Conservation (phyloP, 192 early-diverging fungal species). For the Gigaspora rosea region DNA sequence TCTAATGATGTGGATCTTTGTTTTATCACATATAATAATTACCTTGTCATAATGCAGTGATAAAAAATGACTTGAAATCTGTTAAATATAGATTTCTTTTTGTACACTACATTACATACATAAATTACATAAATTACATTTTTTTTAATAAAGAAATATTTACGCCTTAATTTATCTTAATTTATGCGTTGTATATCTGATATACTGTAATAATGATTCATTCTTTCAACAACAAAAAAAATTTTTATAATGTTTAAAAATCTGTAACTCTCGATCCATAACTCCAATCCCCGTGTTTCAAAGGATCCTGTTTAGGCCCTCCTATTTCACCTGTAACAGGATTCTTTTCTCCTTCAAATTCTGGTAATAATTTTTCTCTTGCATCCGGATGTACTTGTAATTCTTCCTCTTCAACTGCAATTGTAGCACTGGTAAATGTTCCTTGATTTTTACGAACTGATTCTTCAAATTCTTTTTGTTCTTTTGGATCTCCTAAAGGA, state of each 20-base stretch:
- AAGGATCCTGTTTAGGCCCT: conserved; percentile 82
- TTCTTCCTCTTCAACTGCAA: conserved; percentile 32
- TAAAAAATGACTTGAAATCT: too few species aligned
- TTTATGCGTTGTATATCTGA: too few species aligned
- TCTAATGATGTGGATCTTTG: too few species aligned
- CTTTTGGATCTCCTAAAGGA: conserved; percentile 64
- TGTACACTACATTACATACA: too few species aligned
- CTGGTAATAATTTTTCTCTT: conserved; percentile 43
- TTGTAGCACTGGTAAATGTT: conserved; percentile 23
- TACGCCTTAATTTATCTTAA: too few species aligned
- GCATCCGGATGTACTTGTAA: conserved; percentile 52
- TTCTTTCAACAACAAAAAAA: too few species aligned
- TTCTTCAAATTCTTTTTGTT: conserved; percentile 74
- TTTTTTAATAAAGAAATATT: too few species aligned
- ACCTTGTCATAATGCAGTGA: too few species aligned
- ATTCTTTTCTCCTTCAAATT: conserved; percentile 77
- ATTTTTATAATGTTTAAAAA: conserved; percentile 39
- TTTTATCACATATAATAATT: too few species aligned
- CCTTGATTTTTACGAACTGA: conserved; percentile 56
- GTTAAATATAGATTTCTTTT: too few species aligned
- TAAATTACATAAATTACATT: too few species aligned
- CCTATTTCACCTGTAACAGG: conserved; percentile 76
- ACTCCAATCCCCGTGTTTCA: conserved; percentile 82
- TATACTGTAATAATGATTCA: too few species aligned
- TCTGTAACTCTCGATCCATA: conserved; percentile 65